Base-by-base conservation (phyloP, 2,329 filamentous ascomycete species). In the Talaromyces atroroseus region DNA sequence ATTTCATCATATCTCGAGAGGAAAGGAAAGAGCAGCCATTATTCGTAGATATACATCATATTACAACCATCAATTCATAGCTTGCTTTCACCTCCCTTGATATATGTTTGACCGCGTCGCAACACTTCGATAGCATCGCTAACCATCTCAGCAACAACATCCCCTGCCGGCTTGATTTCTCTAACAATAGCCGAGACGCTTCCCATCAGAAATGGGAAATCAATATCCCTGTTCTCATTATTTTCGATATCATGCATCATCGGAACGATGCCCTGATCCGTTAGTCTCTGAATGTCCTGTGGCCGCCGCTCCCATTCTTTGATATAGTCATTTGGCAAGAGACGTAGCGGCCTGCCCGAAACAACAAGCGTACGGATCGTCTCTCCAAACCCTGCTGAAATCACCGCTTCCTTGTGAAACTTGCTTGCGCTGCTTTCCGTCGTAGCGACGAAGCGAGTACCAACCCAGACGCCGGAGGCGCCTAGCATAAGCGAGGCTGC, bases 71-170 rank as follows among this genome's bases (percentile, higher is more conserved):
- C n/a, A n/a, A n/a, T 46, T 67, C 68, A 81, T 56, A 81, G 64
- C 60, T 76, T 79, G 59, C 77, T 80, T 12, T 64, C 64, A 24
- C 66, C 67, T 20, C 60, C 66, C 24, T 53, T 62, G 58, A 92
- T 69, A 72, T 88, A 92, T 2, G 74, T 72, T 40, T 79, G 75
- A 3, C 85, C 87, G 26, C 79, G 68, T 70, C 78, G 83, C 64
- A 95, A 68, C 78, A 87, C 83, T 1, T 82, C 79, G 8, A 85
- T 84, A 1, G 89, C 90, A 70, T 92, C 86, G 20, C 76, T 74
- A 10, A 96, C 89, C 90, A 97, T 96, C 63, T 95, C 90, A 59
- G 85, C 82, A n/a, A 97, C 85, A 75, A 97, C 96, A 61, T 86
- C 81, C 48, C 78, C 82, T 0, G 92, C 92, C 0, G 92, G 90